A percentile compares a stretch with the other conserved stretches of the same genome.
phyloP scores from a whole-genome alignment of 305 asterid species.

The Fraxinus albicans region DNA sequence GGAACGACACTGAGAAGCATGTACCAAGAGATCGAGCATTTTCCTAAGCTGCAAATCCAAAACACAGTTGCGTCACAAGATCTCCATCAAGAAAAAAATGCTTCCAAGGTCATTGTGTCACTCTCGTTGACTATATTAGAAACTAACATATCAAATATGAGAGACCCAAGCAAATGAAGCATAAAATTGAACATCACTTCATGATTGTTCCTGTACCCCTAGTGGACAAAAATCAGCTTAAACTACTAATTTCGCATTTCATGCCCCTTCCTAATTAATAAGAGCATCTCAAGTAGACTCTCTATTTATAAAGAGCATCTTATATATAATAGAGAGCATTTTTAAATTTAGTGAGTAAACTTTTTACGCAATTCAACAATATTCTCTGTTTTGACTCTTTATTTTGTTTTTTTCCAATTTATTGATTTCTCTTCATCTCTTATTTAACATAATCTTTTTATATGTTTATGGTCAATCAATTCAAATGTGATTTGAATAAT shows the following conservation, averaged over 20 bases:
- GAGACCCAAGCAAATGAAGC: background rate
- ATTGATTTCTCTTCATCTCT: background rate
- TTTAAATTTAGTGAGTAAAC: background rate
- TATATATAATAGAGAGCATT: background rate
- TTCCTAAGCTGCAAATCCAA: constrained; percentile 71
- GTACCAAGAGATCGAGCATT: constrained; percentile 97
- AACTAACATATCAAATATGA: background rate
- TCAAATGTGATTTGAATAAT: too few species aligned
- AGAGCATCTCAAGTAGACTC: background rate
- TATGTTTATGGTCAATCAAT: background rate
- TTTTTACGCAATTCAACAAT: background rate
- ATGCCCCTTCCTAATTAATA: constrained; percentile 13
- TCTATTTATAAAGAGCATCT: background rate
- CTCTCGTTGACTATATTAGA: background rate
- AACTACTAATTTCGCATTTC: background rate
- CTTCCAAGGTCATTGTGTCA: constrained; percentile 7
- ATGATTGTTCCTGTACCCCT: background rate
- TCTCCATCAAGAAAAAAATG: constrained; percentile 6
- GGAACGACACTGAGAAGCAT: constrained; percentile 93
- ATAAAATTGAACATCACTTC: background rate
- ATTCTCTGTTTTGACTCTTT: background rate
- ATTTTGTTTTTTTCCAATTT: background rate
- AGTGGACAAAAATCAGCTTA: background rate
- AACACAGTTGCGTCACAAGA: constrained; percentile 26
- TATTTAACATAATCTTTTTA: too few species aligned